A percentile compares a stretch with the other conserved stretches of the same genome.
Evolutionary conservation across 2,329 filamentous ascomycete species (phyloP).

Genomic region (Fusarium vanettenii): DNA sequence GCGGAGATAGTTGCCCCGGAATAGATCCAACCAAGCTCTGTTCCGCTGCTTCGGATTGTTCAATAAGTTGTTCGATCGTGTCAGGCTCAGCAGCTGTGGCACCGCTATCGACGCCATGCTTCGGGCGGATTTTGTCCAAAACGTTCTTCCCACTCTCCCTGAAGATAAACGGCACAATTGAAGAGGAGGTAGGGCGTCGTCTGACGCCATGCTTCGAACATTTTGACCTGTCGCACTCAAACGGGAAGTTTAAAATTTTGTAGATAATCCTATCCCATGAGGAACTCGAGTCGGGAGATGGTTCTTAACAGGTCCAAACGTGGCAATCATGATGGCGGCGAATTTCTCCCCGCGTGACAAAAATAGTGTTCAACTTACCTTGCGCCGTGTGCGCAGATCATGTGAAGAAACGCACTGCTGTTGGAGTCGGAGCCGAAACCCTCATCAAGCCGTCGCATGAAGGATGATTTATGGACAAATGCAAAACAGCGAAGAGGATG

Average conservation of each 20-base stretch:
- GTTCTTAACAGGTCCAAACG: not conserved
- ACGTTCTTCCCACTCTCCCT: not conserved
- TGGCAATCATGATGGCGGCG: not conserved
- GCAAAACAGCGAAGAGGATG: not conserved
- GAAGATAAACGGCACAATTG: not conserved
- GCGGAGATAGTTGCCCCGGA: not conserved
- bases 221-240: not conserved
- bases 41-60: not conserved
- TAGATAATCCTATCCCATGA: not conserved
- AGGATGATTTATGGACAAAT: not conserved
- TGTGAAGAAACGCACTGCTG: not conserved
- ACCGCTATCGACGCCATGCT: not conserved
- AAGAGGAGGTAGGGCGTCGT: not conserved
- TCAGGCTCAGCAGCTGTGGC: not conserved
- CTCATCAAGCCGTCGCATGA: not conserved
- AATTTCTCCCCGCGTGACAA: not conserved
- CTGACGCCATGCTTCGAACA: not conserved
- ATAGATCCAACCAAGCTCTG: not conserved
- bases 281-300: not conserved
- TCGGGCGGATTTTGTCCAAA: not conserved
- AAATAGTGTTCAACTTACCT: not conserved
- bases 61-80: not conserved
- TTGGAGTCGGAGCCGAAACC: not conserved
- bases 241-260: not conserved
- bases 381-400: not conserved